Percentiles rank a stretch among this genome's conserved stretches.
These are phyloP conservation scores for Pyronema domesticum DNA, from an alignment of 495 filamentous ascomycete genomes.

Conservation along the genomic window DNA sequence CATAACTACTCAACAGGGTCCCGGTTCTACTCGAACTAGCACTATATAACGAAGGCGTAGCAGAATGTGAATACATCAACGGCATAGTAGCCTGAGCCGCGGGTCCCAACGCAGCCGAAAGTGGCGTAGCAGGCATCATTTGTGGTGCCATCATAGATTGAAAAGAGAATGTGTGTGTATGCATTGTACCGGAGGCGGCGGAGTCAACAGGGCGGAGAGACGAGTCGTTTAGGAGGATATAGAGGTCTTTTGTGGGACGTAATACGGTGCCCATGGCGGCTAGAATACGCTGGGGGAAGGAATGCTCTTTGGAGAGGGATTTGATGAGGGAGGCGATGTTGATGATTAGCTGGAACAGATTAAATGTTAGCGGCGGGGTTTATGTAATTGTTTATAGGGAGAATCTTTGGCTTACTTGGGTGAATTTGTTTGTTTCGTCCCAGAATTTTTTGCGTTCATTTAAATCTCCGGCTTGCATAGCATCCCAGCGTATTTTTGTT, in stretches of 20 bases:
- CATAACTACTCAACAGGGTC: constrained; percentile 13
- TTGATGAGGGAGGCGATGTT: constrained; percentile 24
- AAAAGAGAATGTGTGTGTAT: constrained; percentile 5
- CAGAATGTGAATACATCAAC: background rate
- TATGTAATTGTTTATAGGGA: background rate
- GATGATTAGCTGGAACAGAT: constrained; percentile 15
- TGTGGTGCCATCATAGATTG: constrained; percentile 16
- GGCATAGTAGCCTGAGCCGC: constrained; percentile 81
- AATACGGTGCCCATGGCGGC: constrained; percentile 21
- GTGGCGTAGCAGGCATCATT: constrained; percentile 43
- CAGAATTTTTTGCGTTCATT: constrained; percentile 22
- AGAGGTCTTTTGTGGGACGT: constrained; percentile 22
- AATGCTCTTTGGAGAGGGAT: constrained; percentile 20
- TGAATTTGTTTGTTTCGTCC: constrained; percentile 25
- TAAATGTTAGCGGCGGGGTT: constrained; percentile 1
- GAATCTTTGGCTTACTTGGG: constrained; percentile 11
- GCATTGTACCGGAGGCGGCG: constrained; percentile 8
- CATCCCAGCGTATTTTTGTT: constrained; percentile 20
- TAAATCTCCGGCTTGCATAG: constrained; percentile 20
- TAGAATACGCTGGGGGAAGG: constrained; percentile 19
- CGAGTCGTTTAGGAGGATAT: constrained; percentile 21
- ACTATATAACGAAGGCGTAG: constrained; percentile 1
- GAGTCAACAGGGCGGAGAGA: constrained; percentile 16
- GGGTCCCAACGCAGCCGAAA: constrained; percentile 71
- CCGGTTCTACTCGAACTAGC: constrained; percentile 14